These are phyloP conservation scores for Auriscalpium orientale DNA, from an alignment of 768 basidiomycete genomes.

Conservation along the genomic window DNA sequence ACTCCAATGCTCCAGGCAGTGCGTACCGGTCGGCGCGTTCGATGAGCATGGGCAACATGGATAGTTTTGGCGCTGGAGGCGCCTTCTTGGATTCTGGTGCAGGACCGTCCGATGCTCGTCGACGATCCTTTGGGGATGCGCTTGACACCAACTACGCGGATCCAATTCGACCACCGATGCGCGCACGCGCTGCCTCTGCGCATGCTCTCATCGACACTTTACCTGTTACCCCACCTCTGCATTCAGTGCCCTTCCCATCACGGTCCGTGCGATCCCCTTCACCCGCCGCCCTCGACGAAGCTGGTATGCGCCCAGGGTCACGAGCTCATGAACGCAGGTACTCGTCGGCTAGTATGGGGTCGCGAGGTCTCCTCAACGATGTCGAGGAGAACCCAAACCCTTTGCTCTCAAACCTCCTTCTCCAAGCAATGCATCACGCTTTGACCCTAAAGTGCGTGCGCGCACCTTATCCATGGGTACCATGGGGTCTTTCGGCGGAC, in stretches of 20 bases:
- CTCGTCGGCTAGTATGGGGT: slow-evolving; percentile 46
- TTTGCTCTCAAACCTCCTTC: slow-evolving; percentile 30
- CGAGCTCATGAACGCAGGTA: slow-evolving; percentile 35
- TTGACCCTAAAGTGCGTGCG: slow-evolving; percentile 34
- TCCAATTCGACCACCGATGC: slow-evolving; percentile 28
- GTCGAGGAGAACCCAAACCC: slow-evolving; percentile 24
- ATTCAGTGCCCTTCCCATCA: slow-evolving; percentile 57
- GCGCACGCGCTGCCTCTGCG: slow-evolving; percentile 43
- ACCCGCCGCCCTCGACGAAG: slow-evolving; percentile 25
- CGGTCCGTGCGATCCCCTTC: slow-evolving; percentile 25
- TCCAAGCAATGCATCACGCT: slow-evolving; percentile 33
- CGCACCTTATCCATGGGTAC: slow-evolving; percentile 41
- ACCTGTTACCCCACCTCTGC: slow-evolving; percentile 32
- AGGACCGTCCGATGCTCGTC: slow-evolving; percentile 31
- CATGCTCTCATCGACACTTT: slow-evolving; percentile 40
- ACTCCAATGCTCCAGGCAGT: slow-evolving; percentile 22
- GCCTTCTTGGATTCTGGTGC: slow-evolving; percentile 36
- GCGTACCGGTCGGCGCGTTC: slow-evolving; percentile 34
- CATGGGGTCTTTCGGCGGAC: slow-evolving; percentile 30
- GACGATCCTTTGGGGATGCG: slow-evolving; percentile 52
- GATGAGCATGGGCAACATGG: slow-evolving; percentile 59
- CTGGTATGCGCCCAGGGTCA: slow-evolving; percentile 5
- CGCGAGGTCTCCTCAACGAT: slow-evolving; percentile 36
- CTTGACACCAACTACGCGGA: slow-evolving; percentile 45
- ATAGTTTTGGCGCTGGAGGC: slow-evolving; percentile 41